Evolutionary conservation across 495 filamentous ascomycete species (phyloP), one percentile per base, ranked within the genome.

Genomic region (Penicillium tannophilum): DNA sequence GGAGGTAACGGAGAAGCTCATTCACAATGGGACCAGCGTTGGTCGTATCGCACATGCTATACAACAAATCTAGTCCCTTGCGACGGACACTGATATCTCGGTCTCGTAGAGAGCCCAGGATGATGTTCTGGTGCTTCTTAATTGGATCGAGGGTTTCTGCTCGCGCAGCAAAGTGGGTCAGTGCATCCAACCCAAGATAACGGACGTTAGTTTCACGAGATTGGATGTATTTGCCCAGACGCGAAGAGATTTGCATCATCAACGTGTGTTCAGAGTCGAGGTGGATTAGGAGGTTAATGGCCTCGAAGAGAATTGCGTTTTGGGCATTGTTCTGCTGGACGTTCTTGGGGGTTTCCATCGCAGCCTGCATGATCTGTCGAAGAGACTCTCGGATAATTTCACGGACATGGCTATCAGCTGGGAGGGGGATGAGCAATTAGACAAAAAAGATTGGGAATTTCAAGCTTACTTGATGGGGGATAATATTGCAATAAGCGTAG

Each of bases 261-360:
- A 99, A 78, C 20, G 86, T 88, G 61, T 93, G 91, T 66, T 99
- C 95, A 6, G 93, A 97, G 63, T 98, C 95, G n/a, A 99, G 86
- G 62, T 98, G 95, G 55, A 99, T 99, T 58, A 96, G 93, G 52
- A 99, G 87, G 68, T 98, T 97, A 73, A 99, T 98, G 48, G 93
- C 95, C 78, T 99, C 95, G 62, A 99, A 99, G 1, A 99, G 82
- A 26, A 99, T 91, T 1, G 95, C 95, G 65, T 99, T 98, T 66
- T 98, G 95, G 1, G 95, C 95, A 74, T 99, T 99, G 70, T 99
- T 99, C 70, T 99, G 94, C 75, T 99, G 95, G 16, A 98, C 95
- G 63, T 99, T 98, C 76, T 98, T 99, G 12, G 91, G 93, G 66
- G 91, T 90, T 62, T 96, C 92, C 79, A 96, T 85, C 2, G 94